Conservation (phyloP, 495 filamentous ascomycete species). For the Cladorrhinum samala region DNA sequence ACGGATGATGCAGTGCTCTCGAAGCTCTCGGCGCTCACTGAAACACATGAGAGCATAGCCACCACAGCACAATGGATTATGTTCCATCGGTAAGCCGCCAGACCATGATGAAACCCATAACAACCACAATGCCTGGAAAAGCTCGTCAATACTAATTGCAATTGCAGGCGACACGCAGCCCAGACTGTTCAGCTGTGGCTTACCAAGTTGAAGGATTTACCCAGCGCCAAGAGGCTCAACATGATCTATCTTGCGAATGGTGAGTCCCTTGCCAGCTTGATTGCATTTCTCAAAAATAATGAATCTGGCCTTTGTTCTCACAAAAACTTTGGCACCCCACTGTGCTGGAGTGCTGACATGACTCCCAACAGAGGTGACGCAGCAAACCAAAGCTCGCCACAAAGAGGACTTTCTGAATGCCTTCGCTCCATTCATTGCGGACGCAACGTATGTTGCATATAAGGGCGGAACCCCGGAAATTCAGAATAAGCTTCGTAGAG, state of each 20-base stretch:
- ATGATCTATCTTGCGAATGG: slow-evolving; percentile 95
- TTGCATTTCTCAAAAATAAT: slow-evolving; percentile 16
- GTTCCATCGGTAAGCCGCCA: slow-evolving; percentile 82
- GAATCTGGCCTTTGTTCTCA: background rate
- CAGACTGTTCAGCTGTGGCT: slow-evolving; percentile 85
- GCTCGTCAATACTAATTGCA: slow-evolving; percentile 15
- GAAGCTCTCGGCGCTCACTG: slow-evolving; percentile 90
- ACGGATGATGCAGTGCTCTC: slow-evolving; percentile 88
- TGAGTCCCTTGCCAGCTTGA: slow-evolving; percentile 33
- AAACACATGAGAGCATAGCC: slow-evolving; percentile 93
- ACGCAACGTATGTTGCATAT: slow-evolving; percentile 77
- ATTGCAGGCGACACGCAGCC: slow-evolving; percentile 74
- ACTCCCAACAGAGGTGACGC: slow-evolving; percentile 67
- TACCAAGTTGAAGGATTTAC: slow-evolving; percentile 76
- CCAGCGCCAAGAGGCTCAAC: slow-evolving; percentile 76
- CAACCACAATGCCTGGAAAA: too few relatives aligned
- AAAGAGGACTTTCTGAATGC: slow-evolving; percentile 90
- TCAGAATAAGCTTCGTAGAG: slow-evolving; percentile 78
- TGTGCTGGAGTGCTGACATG: slow-evolving; percentile 20
- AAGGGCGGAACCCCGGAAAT: slow-evolving; percentile 77
- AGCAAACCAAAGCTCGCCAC: slow-evolving; percentile 84
- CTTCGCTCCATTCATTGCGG: slow-evolving; percentile 83
- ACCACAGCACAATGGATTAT: slow-evolving; percentile 97
- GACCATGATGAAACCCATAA: background rate
- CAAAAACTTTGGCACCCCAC: background rate